These are phyloP conservation scores for Quercus lobata DNA, from an alignment of 331 rosid genomes.

Conservation along the genomic window DNA sequence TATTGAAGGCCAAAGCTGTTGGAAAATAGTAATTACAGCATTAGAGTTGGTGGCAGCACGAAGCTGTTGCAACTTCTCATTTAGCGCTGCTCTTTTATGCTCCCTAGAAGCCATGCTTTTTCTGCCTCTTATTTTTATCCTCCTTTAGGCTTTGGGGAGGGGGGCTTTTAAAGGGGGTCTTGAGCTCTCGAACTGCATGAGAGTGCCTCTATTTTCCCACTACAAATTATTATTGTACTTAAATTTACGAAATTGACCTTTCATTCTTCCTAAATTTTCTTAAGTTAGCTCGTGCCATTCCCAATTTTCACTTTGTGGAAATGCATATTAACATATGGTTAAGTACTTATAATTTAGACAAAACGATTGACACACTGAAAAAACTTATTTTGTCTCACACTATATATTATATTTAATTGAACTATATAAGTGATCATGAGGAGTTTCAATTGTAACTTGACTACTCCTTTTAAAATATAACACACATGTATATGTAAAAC, in stretches of 20 bases:
- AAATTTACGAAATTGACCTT: slow-evolving; percentile 35
- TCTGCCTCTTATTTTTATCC: slow-evolving; percentile 17
- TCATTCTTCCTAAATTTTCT: background rate
- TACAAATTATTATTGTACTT: slow-evolving; percentile 4
- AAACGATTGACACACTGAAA: background rate
- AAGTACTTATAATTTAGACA: background rate
- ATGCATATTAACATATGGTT: background rate
- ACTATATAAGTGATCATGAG: too few species aligned
- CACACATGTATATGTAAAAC: too few species aligned
- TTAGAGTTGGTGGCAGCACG: slow-evolving; percentile 65
- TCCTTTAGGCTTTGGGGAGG: background rate
- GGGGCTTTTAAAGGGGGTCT: slow-evolving; percentile 23
- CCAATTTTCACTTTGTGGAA: background rate
- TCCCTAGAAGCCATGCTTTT: slow-evolving; percentile 55
- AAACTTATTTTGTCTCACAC: background rate
- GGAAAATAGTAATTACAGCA: slow-evolving; percentile 44
- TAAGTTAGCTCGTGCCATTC: background rate
- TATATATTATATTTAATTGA: too few species aligned
- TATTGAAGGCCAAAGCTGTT: background rate
- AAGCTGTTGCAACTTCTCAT: slow-evolving; percentile 44
- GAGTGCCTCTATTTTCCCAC: slow-evolving; percentile 27
- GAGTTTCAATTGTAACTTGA: too few species aligned
- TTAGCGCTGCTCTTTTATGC: slow-evolving; percentile 38
- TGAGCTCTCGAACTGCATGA: slow-evolving; percentile 24
- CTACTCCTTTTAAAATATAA: too few species aligned